A percentile compares a stretch with the other conserved stretches of the same genome.
Conservation (phyloP, 805 yeast species). For the Wickerhamomyces chaumierensis region DNA sequence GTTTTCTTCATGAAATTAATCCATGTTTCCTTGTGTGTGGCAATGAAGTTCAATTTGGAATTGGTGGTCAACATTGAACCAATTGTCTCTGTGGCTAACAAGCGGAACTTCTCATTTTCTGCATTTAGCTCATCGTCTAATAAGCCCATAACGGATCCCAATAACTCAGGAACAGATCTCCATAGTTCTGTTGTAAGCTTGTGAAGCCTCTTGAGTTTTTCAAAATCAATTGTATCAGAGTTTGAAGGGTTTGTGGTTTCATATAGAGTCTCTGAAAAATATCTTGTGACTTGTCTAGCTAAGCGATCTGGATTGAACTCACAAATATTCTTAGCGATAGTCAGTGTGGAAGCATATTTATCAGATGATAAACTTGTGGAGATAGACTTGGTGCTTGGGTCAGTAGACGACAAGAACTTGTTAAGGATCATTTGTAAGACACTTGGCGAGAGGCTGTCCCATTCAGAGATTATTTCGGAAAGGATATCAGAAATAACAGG, state of each 20-base stretch:
- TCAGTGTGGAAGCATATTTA: conserved; percentile 38
- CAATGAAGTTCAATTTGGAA: conserved; percentile 45
- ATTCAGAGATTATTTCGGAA: conserved; percentile 63
- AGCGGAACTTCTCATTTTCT: conserved; percentile 49
- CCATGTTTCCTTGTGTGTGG: conserved; percentile 51
- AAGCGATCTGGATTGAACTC: conserved; percentile 59
- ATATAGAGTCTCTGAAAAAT: conserved; percentile 65
- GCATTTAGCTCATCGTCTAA: conserved; percentile 74
- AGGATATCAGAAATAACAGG: conserved; percentile 60
- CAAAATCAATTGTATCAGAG: conserved; percentile 14
- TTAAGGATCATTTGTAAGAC: conserved; percentile 56
- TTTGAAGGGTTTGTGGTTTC: conserved; percentile 23
- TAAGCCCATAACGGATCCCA: conserved; percentile 65
- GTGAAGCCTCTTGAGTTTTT: conserved; percentile 51
- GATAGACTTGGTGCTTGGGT: conserved; percentile 10
- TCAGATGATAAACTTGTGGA: conserved; percentile 7
- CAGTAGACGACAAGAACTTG: conserved; percentile 33
- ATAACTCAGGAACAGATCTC: conserved; percentile 66
- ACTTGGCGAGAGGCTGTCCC: conserved; percentile 47
- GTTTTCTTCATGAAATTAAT: conserved; percentile 64
- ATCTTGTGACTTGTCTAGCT: conserved; percentile 67
- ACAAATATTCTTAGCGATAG: conserved; percentile 56
- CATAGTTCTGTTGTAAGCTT: conserved; percentile 55
- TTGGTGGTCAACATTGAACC: conserved; percentile 47
- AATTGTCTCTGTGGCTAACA: conserved; percentile 61